phyloP scores from a whole-genome alignment of 2,329 filamentous ascomycete species.

The Claviceps cyperi region DNA sequence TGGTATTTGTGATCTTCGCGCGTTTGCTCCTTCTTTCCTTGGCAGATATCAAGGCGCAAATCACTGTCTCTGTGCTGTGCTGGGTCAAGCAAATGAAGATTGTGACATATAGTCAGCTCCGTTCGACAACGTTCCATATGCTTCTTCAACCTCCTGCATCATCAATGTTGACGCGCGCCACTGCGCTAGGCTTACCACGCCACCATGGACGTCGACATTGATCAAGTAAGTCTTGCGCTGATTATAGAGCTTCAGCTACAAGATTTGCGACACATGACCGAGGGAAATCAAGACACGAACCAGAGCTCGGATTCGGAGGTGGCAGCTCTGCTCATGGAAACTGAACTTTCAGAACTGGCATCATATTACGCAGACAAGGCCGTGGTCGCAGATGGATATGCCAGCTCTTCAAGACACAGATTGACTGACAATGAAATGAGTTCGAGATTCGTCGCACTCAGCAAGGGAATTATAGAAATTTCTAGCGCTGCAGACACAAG shows the following conservation, averaged over 20 bases:
- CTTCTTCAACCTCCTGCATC: not conserved
- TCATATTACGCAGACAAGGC: constrained; percentile 4
- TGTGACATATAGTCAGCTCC: no score
- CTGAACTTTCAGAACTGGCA: constrained; percentile 6
- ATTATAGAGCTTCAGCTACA: constrained; percentile 10
- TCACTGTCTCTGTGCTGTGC: no score
- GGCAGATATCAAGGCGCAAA: no score
- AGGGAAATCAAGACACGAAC: constrained; percentile 6
- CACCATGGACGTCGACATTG: constrained; percentile 1
- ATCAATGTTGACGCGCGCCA: not conserved
- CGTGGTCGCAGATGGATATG: constrained; percentile 3
- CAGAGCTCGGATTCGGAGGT: constrained; percentile 4
- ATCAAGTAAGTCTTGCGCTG: constrained; percentile 8
- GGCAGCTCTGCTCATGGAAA: constrained; percentile 5
- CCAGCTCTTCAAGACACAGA: no score
- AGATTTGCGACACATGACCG: constrained; percentile 5
- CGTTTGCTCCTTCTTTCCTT: no score
- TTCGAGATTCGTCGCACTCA: no score
- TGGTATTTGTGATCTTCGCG: no score
- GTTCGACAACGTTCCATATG: no score
- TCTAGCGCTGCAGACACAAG: no score
- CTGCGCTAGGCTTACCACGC: not conserved
- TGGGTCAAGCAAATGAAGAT: no score
- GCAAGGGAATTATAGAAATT: not conserved
- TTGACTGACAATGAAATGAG: no score